Evolutionary conservation across 2,329 filamentous ascomycete species (phyloP), one percentile per base, ranked within the genome.

Genomic region (Ceratocystis huliohia): DNA sequence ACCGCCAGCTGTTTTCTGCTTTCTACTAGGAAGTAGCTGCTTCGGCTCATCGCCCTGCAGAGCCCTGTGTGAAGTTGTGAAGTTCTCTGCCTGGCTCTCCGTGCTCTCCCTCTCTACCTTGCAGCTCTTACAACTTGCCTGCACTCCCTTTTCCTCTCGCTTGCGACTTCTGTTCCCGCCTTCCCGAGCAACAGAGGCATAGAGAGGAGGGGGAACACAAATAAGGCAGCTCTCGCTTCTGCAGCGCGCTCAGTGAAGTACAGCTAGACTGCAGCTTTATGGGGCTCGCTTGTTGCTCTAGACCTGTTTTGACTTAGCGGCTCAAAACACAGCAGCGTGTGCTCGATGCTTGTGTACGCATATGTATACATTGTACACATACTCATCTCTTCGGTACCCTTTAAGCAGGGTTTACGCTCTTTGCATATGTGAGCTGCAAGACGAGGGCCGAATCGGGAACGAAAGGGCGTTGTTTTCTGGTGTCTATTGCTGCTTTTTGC

Each of bases 401-500:
- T 57, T 57, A 28, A 57, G 46, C 46, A 50, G n/a, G 46, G 7
- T 22, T 50, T 10, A 37, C 33, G 22, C 50, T 57, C 15, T 25
- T 13, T 57, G 50, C 53, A 57, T 57, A 30, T 57, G 22, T 57
- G 53, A 33, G 53, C 53, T 57, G 53, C 53, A 22, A 30, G 53
- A 28, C 22, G 22, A 33, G 53, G 30, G 22, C 53, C 22, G 22
- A 33, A 57, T 30, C 22, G 53, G 53, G 53, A 41, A 57, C 30
- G 46, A 50, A 20, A 50, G 20, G 46, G 46, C 10, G 46, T 6
- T 50, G 53, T 28, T 57, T 41, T 3, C 8, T 30, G 25, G 53
- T 57, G 53, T 28, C 37, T 13, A 41, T 41, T 13, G 37, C 8
- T 41, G 37, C 37, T 41, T 41, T 30, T n/a, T n/a, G n/a, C n/a